A percentile compares a stretch with the other conserved stretches of the same genome.
phyloP scores from a whole-genome alignment of 2,329 filamentous ascomycete species.

The Curvularia eragrostidis region DNA sequence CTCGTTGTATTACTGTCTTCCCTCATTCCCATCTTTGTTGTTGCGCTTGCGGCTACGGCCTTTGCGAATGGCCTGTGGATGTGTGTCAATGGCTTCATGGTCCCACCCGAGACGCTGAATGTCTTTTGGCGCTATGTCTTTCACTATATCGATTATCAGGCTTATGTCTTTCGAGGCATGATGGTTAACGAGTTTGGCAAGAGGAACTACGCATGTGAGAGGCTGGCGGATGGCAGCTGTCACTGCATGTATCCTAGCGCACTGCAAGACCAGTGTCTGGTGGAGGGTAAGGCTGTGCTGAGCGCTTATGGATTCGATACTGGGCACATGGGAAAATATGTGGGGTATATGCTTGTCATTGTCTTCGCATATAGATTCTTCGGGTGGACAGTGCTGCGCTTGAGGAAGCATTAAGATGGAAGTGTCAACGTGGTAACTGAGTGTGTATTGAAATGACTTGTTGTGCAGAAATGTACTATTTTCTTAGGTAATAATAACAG shows the following conservation, averaged over 20 bases:
- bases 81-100: constrained; percentile 83
- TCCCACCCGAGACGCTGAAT: constrained; percentile 74
- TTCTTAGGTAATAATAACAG: background rate
- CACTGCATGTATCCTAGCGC: constrained; percentile 74
- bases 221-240: constrained; percentile 51
- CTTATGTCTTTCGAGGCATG: constrained; percentile 89
- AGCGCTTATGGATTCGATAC: constrained; percentile 72
- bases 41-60: constrained; percentile 77
- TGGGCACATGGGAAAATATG: constrained; percentile 69
- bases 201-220: constrained; percentile 68
- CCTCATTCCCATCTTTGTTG: constrained; percentile 79
- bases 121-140: constrained; percentile 87
- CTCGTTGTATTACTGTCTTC: constrained; percentile 78
- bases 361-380: constrained; percentile 74
- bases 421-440: background rate
- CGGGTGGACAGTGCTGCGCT: constrained; percentile 67
- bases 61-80: constrained; percentile 93
- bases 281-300: constrained; percentile 74
- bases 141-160: constrained; percentile 87
- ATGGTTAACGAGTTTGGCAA: constrained; percentile 85
- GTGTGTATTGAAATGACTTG: background rate
- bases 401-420: constrained; percentile 38
- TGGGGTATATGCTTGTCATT: constrained; percentile 80
- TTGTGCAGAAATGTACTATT: background rate
- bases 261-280: constrained; percentile 69